Base-by-base conservation (phyloP, 352 stramenopile species). In the Thraustotheca clavata region DNA sequence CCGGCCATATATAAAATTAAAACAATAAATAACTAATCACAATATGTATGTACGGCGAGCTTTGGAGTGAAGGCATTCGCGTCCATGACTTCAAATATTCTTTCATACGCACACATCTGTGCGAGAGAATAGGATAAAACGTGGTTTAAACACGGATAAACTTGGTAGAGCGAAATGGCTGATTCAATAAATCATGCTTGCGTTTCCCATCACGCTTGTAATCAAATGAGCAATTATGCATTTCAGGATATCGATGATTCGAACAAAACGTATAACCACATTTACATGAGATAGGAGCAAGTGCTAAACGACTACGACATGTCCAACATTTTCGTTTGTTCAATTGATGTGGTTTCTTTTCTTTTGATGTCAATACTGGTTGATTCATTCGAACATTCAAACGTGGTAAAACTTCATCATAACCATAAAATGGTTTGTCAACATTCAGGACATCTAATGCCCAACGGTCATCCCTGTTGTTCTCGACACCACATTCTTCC, bases 211-310 rank as follows among this genome's bases (percentile, higher is more conserved):
- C 78, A 31, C 72, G 76, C 69, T 94, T 95, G 63, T 94, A 96
- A 71, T 96, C 89, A 62, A 92, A 96, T 0, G 70, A 69, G 69
- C 87, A 96, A 33, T 76, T 73, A 80, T 96, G 89, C 63, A 93
- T 76, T 46, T 97, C 88, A 0, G 87, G 85, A 60, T 96, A 96
- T 3, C 88, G 84, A 67, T 97, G 89, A 59, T 83, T 85, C 55
- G 76, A 76, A 65, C 89, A 97, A 68, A 94, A 97, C 40, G 87
- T 90, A 69, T 88, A 96, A 49, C 88, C 86, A 73, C 89, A 97
- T 34, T 82, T 83, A 67, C 89, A 97, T 38, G 76, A 87, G 36
- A 96, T 79, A 1, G 87, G 87, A 0, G 87, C 83, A 22, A 96
- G 69, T 0, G 80, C 83, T 1, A 96, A 75, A 68, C 94, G 95